Percentiles rank a stretch among this genome's conserved stretches.
Evolutionary conservation across 2,329 filamentous ascomycete species (phyloP).

Genomic region (Alternaria sp.): DNA sequence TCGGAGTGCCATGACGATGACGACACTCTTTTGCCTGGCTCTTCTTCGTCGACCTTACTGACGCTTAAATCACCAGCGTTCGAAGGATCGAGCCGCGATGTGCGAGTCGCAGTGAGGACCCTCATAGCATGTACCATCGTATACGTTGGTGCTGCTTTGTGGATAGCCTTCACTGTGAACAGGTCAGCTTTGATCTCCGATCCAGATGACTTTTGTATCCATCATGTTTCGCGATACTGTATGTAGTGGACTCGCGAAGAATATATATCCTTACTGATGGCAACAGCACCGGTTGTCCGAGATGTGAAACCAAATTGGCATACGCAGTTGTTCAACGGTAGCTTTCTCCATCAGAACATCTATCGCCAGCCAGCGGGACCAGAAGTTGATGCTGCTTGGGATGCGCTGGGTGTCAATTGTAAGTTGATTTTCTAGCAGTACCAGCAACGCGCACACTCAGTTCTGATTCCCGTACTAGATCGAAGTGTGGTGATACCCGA

Average conservation of each 20-base stretch:
- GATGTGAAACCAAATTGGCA: conserved; percentile 53
- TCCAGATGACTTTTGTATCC: conserved; percentile 35
- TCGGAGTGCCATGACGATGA: conserved; percentile 17
- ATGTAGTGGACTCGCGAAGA: background rate
- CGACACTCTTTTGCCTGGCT: conserved; percentile 20
- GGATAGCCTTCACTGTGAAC: conserved; percentile 22
- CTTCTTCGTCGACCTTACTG: conserved; percentile 2
- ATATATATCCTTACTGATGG: background rate
- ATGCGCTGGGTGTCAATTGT: conserved; percentile 60
- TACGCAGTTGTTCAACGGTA: conserved; percentile 60
- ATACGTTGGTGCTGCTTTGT: conserved; percentile 24
- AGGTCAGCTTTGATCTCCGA: conserved; percentile 15
- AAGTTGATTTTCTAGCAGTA: conserved; percentile 16
- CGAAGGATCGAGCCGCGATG: conserved; percentile 12
- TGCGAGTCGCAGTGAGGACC: conserved; percentile 15
- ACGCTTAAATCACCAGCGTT: background rate
- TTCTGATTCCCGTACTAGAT: conserved; percentile 22
- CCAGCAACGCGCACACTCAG: background rate
- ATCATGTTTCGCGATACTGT: conserved; percentile 42
- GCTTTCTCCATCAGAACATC: conserved; percentile 61
- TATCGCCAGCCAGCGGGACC: conserved; percentile 59
- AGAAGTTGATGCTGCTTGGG: conserved; percentile 66
- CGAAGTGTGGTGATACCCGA: conserved; percentile 56
- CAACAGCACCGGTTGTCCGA: conserved; percentile 41
- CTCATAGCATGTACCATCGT: conserved; percentile 24